Evolutionary conservation across 2,329 filamentous ascomycete species (phyloP), one percentile per base, ranked within the genome.

Genomic region (Neonectria hederae): DNA sequence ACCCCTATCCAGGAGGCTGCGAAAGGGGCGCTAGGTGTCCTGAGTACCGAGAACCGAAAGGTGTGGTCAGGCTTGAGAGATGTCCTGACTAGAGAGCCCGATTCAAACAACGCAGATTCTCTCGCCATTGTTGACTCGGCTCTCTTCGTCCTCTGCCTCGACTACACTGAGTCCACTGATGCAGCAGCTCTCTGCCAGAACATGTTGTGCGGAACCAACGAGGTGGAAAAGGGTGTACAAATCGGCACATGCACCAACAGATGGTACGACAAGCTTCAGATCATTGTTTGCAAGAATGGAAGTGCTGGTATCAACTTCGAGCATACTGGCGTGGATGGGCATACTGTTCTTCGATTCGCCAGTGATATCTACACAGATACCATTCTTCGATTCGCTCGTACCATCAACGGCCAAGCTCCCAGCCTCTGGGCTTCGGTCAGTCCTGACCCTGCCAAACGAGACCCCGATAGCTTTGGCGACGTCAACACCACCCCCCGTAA

Each of bases 241-340:
- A 94, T 97, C 48, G 96, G 96, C 30, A 98, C 96, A 2, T 99
- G 96, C 81, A 97, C 95, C 14, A 99, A 99, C 79, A 87, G 96
- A 66, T 99, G 96, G 96, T 99, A 99, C 76, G 96, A 99, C 81
- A 99, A 99, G 82, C 85, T 99, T 52, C 96, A 99, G 77, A 97
- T 99, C 67, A 98, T 99, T 59, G 96, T 99, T 54, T 98, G 96
- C 85, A 97, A 97, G 82, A 99, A 98, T 79, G 96, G 96, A 62
- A 97, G 93, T 75, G 96, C 96, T 0, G 96, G 96, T 6, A 98
- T 99, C 87, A 99, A 99, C 81, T 98, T 99, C 74, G 96, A 99
- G 78, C 96, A 99, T 76, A 99, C 96, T 0, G 96, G 96, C 69
- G 95, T 99, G 5, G 96, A 99, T 74, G 96, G 96, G 1, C 96